Evolutionary conservation across 345 rosid species (phyloP), one percentile per base, ranked within the genome.

Genomic region (Eucalyptus erythrocorys): DNA sequence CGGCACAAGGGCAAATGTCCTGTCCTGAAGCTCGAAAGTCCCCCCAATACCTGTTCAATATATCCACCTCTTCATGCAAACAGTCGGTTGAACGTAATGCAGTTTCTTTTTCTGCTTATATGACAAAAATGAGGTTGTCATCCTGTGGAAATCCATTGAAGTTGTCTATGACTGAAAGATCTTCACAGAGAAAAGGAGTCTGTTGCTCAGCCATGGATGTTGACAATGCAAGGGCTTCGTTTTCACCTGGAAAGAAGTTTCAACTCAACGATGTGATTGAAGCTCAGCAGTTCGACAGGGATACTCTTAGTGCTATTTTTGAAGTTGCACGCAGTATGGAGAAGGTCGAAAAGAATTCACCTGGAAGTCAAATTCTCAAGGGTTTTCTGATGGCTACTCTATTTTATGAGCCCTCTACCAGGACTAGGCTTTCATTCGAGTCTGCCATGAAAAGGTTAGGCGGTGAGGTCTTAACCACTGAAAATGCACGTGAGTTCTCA

Each of bases 391-490:
- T 98, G 99, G 97, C 99, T 81, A 97, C 99, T 9, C 95, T 97
- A 87, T 98, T 98, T 66, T 98, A 97, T 53, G 99, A 98, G 93
- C 99, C 99, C 34, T 98, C 99, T 85, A 98, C 99, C 4, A 95
- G 99, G 86, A 96, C 99, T 26, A 94, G 99, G 95, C 96, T 97
- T 86, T 98, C 99, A 8, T 97, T 98, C n/a, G 99, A 98, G 92
- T 98, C 99, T 88, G 98, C 99, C 43, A 97, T 98, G 99, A 98
- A 95, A 92, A 95, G 96, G 49, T 87, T 98, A 47, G 99, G 99
- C 8, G 99, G 99, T 37, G 99, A 98, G 91, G 99, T 98, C 85
- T 90, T 98, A 91, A 97, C 99, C 19, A 98, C 99, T 15, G 99
- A 98, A 92, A 98, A 98, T 87, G 99, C 99, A 13, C 92, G 96